A percentile compares a stretch with the other conserved stretches of the same genome.
Conservation (phyloP, 768 basidiomycete genomes). For the Postia placenta region DNA sequence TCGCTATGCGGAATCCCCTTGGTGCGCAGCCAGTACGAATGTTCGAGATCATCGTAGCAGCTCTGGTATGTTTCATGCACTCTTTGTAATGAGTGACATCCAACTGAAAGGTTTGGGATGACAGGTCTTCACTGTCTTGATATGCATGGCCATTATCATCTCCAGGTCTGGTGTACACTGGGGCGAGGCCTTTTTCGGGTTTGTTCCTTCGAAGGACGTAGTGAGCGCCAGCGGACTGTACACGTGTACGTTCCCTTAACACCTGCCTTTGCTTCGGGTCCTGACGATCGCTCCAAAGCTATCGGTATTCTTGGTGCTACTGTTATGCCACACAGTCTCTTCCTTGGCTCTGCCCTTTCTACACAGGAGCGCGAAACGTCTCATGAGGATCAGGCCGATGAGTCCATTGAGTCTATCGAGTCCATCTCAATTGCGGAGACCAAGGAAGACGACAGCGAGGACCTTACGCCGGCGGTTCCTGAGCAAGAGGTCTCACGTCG, state of each 20-base stretch:
- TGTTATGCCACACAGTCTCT: slow-evolving; percentile 92
- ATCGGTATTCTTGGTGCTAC: slow-evolving; percentile 79
- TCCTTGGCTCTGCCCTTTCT: slow-evolving; percentile 80
- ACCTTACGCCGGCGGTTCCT: background rate
- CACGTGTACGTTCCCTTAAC: slow-evolving; percentile 45
- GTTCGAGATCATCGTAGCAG: slow-evolving; percentile 63
- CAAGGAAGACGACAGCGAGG: background rate
- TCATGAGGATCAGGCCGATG: slow-evolving; percentile 1
- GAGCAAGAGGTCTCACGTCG: background rate
- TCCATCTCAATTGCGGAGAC: slow-evolving; percentile 5
- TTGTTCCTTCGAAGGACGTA: slow-evolving; percentile 62
- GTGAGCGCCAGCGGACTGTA: slow-evolving; percentile 55
- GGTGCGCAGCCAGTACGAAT: slow-evolving; percentile 57
- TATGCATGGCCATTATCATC: slow-evolving; percentile 76
- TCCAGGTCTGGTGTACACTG: slow-evolving; percentile 66
- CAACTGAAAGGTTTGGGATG: too few relatives aligned
- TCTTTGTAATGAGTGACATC: too few relatives aligned
- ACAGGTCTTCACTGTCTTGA: slow-evolving; percentile 45
- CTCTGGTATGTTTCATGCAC: slow-evolving; percentile 49
- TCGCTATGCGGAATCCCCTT: slow-evolving; percentile 67
- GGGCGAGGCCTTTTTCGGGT: slow-evolving; percentile 70
- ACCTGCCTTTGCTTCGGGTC: slow-evolving; percentile 3
- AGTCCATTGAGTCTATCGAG: slow-evolving; percentile 5
- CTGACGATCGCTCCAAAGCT: slow-evolving; percentile 29
- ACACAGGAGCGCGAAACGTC: slow-evolving; percentile 64